Evolutionary conservation across 352 stramenopile genomes (phyloP), one percentile per base, ranked within the genome.

Genomic region (Globisporangium cystogenes): DNA sequence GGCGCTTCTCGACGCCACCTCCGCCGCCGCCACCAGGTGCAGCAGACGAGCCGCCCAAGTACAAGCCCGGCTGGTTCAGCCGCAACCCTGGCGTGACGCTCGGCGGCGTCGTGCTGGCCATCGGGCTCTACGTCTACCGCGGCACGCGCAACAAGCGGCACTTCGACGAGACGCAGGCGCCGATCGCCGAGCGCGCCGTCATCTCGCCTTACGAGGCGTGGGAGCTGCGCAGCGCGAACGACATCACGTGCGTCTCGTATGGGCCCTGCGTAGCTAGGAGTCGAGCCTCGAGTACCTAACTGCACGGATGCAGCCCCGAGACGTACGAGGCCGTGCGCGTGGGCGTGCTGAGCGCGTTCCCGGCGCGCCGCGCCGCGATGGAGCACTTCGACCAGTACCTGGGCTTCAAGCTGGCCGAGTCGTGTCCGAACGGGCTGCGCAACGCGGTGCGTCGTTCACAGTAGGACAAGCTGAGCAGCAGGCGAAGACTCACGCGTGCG

Each of bases 201-300:
- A 90, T 93, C 56, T 90, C 83, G 24, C 83, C 83, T 31, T 93
- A 90, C 60, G 83, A 93, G 59, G 83, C 83, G 39, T 93, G 78
- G 75, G 83, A 93, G 58, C 64, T 93, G 58, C 80, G 83, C 39
- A 88, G 74, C 58, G 75, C 66, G 35, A 93, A 93, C 61, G 68
- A 77, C 48, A 85, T 93, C 61, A 90, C 75, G 83, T 93, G 69
- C 44, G 68, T 53, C 5, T 29, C 26, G 26, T 5, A 5, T 29
- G 26, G 5, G 26, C 26, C 26, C 3, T 29, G 26, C 26, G 26
- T 29, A n/a, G n/a, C n/a, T n/a, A n/a, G n/a, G n/a, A n/a, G n/a
- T n/a, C n/a, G n/a, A n/a, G n/a, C n/a, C n/a, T n/a, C n/a, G n/a
- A n/a, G n/a, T n/a, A n/a, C n/a, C n/a, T n/a, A n/a, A n/a, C n/a